Evolutionary conservation across 164 flowering plant genomes (phyloP).

Genomic region (Brasenia schreberi): DNA sequence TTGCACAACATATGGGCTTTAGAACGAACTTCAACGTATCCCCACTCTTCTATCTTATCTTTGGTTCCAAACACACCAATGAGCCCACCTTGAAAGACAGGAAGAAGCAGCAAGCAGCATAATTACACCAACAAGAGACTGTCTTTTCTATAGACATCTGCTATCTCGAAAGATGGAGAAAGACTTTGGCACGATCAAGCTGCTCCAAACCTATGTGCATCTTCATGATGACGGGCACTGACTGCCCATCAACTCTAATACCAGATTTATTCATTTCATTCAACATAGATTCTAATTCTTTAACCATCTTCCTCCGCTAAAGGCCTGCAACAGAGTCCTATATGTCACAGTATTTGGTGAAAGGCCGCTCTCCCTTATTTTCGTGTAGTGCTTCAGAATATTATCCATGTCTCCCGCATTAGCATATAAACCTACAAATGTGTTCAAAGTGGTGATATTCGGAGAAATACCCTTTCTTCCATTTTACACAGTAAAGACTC

Average conservation of each 20-base stretch:
- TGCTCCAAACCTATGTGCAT: constrained; percentile 51
- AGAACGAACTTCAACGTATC: no score
- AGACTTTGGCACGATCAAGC: constrained; percentile 32
- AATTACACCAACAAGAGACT: no score
- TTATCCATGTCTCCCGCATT: constrained; percentile 48
- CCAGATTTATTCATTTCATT: constrained; percentile 47
- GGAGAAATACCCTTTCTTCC: constrained; percentile 69
- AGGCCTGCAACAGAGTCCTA: constrained; percentile 46
- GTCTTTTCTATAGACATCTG: no score
- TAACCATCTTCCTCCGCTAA: constrained; percentile 57
- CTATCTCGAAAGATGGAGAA: no score
- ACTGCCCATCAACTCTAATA: constrained; percentile 47
- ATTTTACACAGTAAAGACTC: constrained; percentile 62
- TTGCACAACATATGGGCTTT: no score
- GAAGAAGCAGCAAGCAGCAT: no score
- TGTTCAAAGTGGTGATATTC: constrained; percentile 78
- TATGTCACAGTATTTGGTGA: constrained; percentile 58
- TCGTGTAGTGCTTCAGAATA: constrained; percentile 44
- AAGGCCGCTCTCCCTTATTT: constrained; percentile 65
- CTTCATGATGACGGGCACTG: constrained; percentile 53
- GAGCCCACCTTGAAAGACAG: no score
- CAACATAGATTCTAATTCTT: constrained; percentile 49
- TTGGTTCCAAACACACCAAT: no score
- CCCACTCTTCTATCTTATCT: no score
- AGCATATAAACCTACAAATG: constrained; percentile 62